phyloP scores from a whole-genome alignment of 495 filamentous ascomycete species.

The Neurospora sp. region DNA sequence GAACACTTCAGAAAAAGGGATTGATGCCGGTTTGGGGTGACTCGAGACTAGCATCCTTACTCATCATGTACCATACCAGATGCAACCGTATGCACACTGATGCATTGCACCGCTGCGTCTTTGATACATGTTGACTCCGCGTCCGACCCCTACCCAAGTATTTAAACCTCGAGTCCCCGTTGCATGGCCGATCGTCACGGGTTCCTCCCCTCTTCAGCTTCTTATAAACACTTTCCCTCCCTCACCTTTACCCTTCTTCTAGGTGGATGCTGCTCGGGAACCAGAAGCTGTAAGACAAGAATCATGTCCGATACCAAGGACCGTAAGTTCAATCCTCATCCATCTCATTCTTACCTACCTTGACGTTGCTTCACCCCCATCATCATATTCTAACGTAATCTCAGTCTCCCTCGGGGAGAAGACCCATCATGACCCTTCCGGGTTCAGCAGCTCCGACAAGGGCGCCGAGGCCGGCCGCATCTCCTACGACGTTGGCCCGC shows the following conservation, averaged over 20 bases:
- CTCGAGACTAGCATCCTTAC: neutral
- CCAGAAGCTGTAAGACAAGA: neutral
- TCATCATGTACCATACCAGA: neutral
- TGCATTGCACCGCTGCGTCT: neutral
- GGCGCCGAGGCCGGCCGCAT: neutral
- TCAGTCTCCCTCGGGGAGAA: neutral
- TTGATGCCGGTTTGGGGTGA: neutral
- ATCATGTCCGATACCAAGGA: neutral
- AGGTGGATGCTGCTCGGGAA: neutral
- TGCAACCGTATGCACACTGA: neutral
- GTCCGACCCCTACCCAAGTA: neutral
- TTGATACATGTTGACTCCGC: neutral
- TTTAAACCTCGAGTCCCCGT: neutral
- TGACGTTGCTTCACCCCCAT: neutral
- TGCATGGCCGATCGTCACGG: neutral
- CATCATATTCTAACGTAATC: neutral
- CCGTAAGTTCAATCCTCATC: neutral
- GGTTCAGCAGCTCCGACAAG: neutral
- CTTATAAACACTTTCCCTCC: neutral
- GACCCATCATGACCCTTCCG: neutral
- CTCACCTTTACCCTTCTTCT: neutral
- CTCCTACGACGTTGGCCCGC: neutral
- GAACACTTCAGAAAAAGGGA: neutral
- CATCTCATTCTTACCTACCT: neutral
- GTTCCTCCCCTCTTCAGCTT: neutral